Base-by-base conservation (phyloP, 176 grass and related monocot species). In the Thalia dealbata region DNA sequence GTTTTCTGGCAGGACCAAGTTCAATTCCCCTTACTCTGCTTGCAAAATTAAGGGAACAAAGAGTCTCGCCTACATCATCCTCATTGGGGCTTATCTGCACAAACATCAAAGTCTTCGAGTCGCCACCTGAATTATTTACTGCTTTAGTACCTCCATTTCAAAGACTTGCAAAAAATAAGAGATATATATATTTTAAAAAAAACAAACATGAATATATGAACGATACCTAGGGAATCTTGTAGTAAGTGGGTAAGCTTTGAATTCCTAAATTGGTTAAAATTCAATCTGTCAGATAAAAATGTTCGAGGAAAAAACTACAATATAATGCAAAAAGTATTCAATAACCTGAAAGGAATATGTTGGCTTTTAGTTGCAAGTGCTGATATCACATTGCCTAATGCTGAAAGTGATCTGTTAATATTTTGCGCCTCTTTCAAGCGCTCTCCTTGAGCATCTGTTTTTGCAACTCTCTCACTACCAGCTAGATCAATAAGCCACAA, bases 81-180 rank as follows among this genome's bases (percentile, higher is more conserved):
- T 99, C 95, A 73, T 86, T 91, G 16, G 95, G 95, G 38, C 95
- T 99, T 43, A 99, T 93, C 75, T 99, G 95, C 55, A 99, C 87
- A 83, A 99, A 99, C 95, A 99, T 99, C 64, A 99, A 76, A 28
- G 87, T 93, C 70, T 99, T 99, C 41, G 95, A 99, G 50, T 99
- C 95, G 58, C 95, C 95, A 85, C 90, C 95, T 99, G 76, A 61
- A 86, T 82, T 71, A 3, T 74, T 71, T 69, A 27, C 67, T 65
- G 21, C n/a, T 81, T 25, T 58, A 45, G 28, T 25, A 66, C 11
- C 19, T 25, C 22, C 27, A 8, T 24, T 23, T 55, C 7, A 69
- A 22, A 41, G 22, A 23, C 48, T 14, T 25, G 79, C 59, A 9
- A 1, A 43, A 75, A 82, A 42, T 64, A 65, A 29, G 25, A 54